Evolutionary conservation across 2,329 filamentous ascomycete species (phyloP).

Genomic region (Alternaria incomplexa): DNA sequence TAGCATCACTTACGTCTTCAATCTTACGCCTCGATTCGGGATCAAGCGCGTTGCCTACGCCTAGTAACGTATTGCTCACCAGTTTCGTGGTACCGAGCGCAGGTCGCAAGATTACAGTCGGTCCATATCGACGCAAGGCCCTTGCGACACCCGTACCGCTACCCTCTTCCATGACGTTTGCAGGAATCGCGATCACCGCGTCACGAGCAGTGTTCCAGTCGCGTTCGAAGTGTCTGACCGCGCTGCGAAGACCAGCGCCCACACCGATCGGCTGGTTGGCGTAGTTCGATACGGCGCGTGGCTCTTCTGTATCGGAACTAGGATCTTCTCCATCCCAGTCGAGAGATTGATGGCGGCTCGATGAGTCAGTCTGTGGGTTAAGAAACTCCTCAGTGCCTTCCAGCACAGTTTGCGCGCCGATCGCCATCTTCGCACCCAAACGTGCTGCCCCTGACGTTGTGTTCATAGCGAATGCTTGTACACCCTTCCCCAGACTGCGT

Average conservation of each 20-base stretch:
- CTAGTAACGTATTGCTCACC: conserved; percentile 86
- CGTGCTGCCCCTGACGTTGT: conserved; percentile 95
- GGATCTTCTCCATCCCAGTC: conserved; percentile 63
- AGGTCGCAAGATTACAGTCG: conserved; percentile 90
- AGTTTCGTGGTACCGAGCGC: conserved; percentile 90
- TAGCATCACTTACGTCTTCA: conserved; percentile 76
- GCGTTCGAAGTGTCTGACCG: conserved; percentile 80
- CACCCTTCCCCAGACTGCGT: conserved; percentile 89
- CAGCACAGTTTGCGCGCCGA: conserved; percentile 92
- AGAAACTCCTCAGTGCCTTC: conserved; percentile 87
- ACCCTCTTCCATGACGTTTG: conserved; percentile 85
- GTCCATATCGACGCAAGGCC: conserved; percentile 79
- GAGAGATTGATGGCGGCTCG: conserved; percentile 26
- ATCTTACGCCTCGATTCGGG: conserved; percentile 78
- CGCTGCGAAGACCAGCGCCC: conserved; percentile 81
- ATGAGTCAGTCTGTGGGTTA: conserved; percentile 42
- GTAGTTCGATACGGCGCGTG: conserved; percentile 85
- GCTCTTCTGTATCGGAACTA: conserved; percentile 70
- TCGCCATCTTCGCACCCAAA: conserved; percentile 89
- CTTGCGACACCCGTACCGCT: conserved; percentile 80
- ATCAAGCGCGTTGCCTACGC: conserved; percentile 91
- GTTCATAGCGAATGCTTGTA: conserved; percentile 86
- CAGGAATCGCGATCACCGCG: conserved; percentile 92
- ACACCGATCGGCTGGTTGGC: conserved; percentile 93
- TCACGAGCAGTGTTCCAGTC: conserved; percentile 88